Conservation (phyloP, 2,329 filamentous ascomycete species). For the Cercospora canescens region DNA sequence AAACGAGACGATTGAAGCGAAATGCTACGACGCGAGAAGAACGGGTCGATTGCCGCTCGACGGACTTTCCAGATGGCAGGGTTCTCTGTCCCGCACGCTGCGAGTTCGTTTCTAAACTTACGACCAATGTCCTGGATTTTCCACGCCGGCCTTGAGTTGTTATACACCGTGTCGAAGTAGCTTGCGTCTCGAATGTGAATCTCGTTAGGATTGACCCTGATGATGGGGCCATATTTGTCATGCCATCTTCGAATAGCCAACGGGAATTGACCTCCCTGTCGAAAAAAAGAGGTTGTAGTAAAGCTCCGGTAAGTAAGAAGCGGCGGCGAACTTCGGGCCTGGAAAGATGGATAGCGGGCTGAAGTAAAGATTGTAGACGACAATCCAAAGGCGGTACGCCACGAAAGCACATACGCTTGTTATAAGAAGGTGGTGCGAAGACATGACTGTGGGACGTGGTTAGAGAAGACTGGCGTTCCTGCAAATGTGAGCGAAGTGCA, state of each 20-base stretch:
- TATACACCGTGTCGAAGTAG: slow-evolving; percentile 39
- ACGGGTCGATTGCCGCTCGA: slow-evolving; percentile 43
- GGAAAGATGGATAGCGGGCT: slow-evolving; percentile 38
- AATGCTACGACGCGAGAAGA: slow-evolving; percentile 41
- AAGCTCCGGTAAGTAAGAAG: slow-evolving; percentile 38
- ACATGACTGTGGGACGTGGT: too few species aligned
- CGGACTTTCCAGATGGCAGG: slow-evolving; percentile 41
- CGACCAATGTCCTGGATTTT: background rate
- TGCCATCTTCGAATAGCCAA: slow-evolving; percentile 12
- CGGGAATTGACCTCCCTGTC: slow-evolving; percentile 14
- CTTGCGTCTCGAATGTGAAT: slow-evolving; percentile 38
- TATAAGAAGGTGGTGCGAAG: too few species aligned
- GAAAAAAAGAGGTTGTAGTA: slow-evolving; percentile 39
- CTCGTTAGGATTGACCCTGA: slow-evolving; percentile 40
- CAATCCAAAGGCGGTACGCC: background rate
- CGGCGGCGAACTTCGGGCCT: slow-evolving; percentile 38
- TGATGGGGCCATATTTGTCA: slow-evolving; percentile 32
- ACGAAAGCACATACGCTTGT: background rate
- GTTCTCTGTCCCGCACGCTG: background rate
- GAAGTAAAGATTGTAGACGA: slow-evolving; percentile 33
- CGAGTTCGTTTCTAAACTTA: background rate
- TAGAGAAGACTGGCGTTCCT: too few species aligned
- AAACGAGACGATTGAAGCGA: slow-evolving; percentile 4
- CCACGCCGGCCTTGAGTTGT: slow-evolving; percentile 15
- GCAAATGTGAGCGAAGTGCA: too few species aligned